phyloP scores from a whole-genome alignment of 2,329 filamentous ascomycete species.

The Ascochyta clinopodiicola region DNA sequence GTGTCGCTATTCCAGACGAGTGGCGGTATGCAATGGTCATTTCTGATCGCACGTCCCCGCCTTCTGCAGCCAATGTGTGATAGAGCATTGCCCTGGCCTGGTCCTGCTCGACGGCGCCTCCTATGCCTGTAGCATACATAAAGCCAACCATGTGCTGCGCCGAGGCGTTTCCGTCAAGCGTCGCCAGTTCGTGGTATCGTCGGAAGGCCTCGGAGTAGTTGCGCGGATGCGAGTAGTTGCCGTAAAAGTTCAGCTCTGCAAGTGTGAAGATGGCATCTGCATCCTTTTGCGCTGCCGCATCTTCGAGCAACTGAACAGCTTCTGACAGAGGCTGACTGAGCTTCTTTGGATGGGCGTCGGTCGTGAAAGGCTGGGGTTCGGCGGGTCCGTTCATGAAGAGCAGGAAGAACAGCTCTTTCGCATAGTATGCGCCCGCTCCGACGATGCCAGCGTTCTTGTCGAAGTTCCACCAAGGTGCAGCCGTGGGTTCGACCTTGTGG shows the following conservation, averaged over 20 bases:
- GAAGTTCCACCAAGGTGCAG: constrained; percentile 49
- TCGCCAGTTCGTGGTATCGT: constrained; percentile 80
- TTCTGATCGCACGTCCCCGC: constrained; percentile 82
- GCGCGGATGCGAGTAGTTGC: constrained; percentile 86
- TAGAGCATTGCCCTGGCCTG: constrained; percentile 93
- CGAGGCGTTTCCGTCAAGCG: constrained; percentile 81
- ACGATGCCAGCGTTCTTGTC: constrained; percentile 64
- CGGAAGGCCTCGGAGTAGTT: constrained; percentile 81
- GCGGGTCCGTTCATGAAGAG: constrained; percentile 70
- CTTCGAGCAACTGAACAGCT: constrained; percentile 65
- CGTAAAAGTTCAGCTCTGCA: constrained; percentile 95
- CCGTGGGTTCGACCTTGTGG: constrained; percentile 50
- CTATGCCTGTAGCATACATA: constrained; percentile 93
- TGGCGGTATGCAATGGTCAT: constrained; percentile 93
- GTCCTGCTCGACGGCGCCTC: constrained; percentile 78
- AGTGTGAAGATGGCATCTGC: constrained; percentile 88
- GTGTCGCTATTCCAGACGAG: constrained; percentile 81
- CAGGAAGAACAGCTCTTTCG: constrained; percentile 66
- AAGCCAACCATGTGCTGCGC: constrained; percentile 96
- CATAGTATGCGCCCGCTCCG: constrained; percentile 65
- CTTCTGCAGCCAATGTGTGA: constrained; percentile 89
- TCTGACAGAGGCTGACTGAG: constrained; percentile 60
- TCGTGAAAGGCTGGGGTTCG: constrained; percentile 52
- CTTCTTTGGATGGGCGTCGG: constrained; percentile 48
- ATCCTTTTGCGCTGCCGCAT: constrained; percentile 64